These are phyloP conservation scores for Naganishia sp. DNA, from an alignment of 1,284 basidiomycete genomes.

Conservation along the genomic window DNA sequence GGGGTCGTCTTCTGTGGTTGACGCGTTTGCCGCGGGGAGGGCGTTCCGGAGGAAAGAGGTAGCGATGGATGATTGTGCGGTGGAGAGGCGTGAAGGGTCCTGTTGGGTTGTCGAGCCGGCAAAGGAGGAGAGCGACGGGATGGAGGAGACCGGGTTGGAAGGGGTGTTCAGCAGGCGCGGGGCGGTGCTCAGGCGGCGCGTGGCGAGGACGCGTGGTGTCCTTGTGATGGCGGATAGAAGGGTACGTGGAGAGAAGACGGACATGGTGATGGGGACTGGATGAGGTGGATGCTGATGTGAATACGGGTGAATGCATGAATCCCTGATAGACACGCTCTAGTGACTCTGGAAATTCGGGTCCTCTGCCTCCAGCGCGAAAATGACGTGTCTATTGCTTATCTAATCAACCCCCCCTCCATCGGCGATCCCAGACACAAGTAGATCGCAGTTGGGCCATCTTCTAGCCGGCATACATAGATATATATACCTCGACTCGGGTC, in stretches of 20 bases:
- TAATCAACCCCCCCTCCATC: not conserved
- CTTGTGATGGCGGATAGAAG: not conserved
- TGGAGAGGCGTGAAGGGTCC: not conserved
- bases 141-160: slow-evolving; percentile 4
- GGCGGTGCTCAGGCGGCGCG: not conserved
- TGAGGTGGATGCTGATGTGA: not conserved
- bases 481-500: not conserved
- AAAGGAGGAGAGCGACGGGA: slow-evolving; percentile 22
- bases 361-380: not conserved
- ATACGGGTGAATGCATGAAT: not conserved
- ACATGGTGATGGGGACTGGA: slow-evolving; percentile 5
- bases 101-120: not conserved
- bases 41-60: slow-evolving; percentile 4
- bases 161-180: not conserved
- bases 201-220: not conserved
- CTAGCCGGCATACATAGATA: not conserved
- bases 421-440: not conserved
- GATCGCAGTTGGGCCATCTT: slow-evolving; percentile 3
- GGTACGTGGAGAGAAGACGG: slow-evolving; percentile 7
- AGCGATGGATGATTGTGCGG: slow-evolving; percentile 11
- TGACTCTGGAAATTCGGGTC: not conserved
- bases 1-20: too few relatives aligned
- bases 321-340: not conserved
- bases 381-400: not conserved
- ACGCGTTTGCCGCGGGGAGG: not conserved